Evolutionary conservation across 148 eudicot species (phyloP), one percentile per base, ranked within the genome.

Genomic region (Simmondsia chinensis): DNA sequence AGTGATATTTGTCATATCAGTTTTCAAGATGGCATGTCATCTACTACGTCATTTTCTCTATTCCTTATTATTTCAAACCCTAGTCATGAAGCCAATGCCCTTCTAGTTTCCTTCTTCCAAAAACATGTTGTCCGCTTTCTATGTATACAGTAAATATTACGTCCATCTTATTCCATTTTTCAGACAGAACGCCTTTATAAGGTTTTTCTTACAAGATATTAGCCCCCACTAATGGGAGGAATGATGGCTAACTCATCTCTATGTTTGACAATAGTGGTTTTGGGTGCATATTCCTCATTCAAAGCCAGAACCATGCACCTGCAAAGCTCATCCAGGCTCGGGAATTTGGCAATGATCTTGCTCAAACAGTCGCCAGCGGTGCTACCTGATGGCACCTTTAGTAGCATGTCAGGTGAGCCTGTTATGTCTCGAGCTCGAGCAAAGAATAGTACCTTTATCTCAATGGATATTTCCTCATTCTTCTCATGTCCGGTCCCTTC

Each of bases 151-250:
- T n/a, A n/a, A n/a, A n/a, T n/a, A n/a, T n/a, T n/a, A n/a, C n/a
- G n/a, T n/a, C n/a, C n/a, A n/a, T n/a, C n/a, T n/a, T n/a, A n/a
- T n/a, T n/a, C n/a, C n/a, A n/a, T n/a, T 46, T 30, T 11, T n/a
- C 51, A 16, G 7, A 20, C 28, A 41, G 27, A 13, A 3, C 10
- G 3, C 3, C 35, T 32, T 32, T 5, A 9, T 9, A 3, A 5
- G 9, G 35, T 32, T 32, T 9, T 32, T 32, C 35, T 32, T 32
- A 21, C 11, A 46, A 52, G n/a, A 10, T 21, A 44, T 66, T 74
- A 91, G 5, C 97, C 95, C 26, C 97, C 95, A 25, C 95, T 85
- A 36, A 91, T 91, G 1, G 95, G 97, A 13, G 97, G 97, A 54
- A 91, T 91, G 54, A 91, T 72, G 37, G 97, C 97, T 61, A 91